Evolutionary conservation across 192 early-diverging fungal genomes (phyloP).

Genomic region (Linderina pennispora): DNA sequence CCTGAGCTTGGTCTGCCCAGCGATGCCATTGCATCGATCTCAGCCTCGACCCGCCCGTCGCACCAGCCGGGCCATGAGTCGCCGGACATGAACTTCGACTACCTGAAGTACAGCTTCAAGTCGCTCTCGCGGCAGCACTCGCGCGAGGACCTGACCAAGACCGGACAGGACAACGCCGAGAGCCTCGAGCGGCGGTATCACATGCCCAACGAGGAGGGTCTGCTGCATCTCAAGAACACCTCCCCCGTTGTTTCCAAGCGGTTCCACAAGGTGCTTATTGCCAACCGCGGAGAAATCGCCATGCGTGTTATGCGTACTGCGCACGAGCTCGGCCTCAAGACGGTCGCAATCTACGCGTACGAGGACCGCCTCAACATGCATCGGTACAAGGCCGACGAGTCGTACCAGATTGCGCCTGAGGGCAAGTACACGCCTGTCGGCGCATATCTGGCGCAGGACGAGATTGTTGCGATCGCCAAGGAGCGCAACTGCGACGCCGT

Average conservation of each 20-base stretch:
- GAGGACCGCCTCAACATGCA: constrained; percentile 92
- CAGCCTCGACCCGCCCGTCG: constrained; percentile 24
- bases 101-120: constrained; percentile 48
- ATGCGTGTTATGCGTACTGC: constrained; percentile 91
- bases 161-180: constrained; percentile 16
- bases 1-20: constrained; percentile 14
- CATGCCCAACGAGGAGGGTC: constrained; percentile 49
- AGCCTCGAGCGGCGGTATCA: constrained; percentile 46
- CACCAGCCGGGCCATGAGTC: constrained; percentile 20
- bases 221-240: constrained; percentile 45
- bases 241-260: constrained; percentile 35
- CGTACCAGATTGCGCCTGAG: constrained; percentile 86
- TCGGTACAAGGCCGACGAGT: constrained; percentile 94
- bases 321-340: constrained; percentile 84
- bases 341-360: constrained; percentile 83
- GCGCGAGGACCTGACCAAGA: constrained; percentile 31
- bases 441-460: constrained; percentile 90
- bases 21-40: constrained; percentile 41
- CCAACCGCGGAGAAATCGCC: constrained; percentile 80
- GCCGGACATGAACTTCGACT: constrained; percentile 47
- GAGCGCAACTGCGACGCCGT: constrained; percentile 76
- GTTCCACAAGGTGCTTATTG: constrained; percentile 50
- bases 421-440: constrained; percentile 81
- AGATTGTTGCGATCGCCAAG: constrained; percentile 85
- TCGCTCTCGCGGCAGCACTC: constrained; percentile 37